Conservation (phyloP, 192 early-diverging fungal species). For the Linnemannia elongata region DNA sequence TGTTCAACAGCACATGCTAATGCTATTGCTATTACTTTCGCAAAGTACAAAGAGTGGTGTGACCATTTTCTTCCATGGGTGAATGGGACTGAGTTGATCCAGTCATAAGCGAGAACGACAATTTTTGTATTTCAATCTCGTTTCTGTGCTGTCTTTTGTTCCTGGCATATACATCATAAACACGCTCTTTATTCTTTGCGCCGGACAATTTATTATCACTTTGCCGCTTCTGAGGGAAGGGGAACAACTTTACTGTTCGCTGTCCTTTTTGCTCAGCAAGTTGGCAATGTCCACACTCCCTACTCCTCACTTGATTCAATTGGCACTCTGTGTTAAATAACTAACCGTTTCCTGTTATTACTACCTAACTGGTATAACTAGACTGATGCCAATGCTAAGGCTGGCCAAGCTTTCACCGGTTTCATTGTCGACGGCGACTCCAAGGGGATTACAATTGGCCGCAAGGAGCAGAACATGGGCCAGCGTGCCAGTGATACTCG, state of each 20-base stretch:
- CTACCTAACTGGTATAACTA: not conserved
- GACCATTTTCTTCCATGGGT: slow-evolving; percentile 12
- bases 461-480: slow-evolving; percentile 99
- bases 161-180: not conserved
- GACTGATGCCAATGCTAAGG: slow-evolving; percentile 82
- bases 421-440: slow-evolving; percentile 95
- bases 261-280: not conserved
- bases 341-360: not conserved
- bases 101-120: slow-evolving; percentile 52
- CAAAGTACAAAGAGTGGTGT: not conserved
- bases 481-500: slow-evolving; percentile 94
- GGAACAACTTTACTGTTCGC: not conserved
- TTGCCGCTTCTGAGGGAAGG: not conserved
- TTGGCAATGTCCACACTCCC: not conserved
- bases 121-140: not conserved
- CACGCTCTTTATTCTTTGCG: not conserved
- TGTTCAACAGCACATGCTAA: not conserved
- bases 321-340: not conserved
- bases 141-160: too few relatives aligned
- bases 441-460: slow-evolving; percentile 90
- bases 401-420: slow-evolving; percentile 93
- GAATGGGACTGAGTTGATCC: slow-evolving; percentile 15
- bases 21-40: not conserved
- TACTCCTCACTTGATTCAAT: not conserved
- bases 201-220: slow-evolving; percentile 33